Base-by-base conservation (phyloP, 106 monocot species). In the Cymbidium sinense region DNA sequence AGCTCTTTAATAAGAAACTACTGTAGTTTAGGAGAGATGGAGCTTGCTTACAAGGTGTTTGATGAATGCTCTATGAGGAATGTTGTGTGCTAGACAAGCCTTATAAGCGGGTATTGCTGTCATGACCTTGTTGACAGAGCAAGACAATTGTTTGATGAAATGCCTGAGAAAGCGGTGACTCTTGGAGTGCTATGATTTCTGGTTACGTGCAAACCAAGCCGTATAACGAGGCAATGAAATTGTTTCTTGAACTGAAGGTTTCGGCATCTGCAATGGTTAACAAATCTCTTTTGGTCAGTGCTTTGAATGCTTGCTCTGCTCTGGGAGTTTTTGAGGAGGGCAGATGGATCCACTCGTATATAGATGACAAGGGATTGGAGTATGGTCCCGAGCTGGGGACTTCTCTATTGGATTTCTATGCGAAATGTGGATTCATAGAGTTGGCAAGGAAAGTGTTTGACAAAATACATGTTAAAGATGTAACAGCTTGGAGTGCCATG, bases 121-220 rank as follows among this genome's bases (percentile, higher is more conserved):
- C 25, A 64, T 30, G 81, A 43, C 20, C 33, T 76, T 25, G 20
- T 76, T 12, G 69, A 81, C 5, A 74, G 43, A 5, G 87, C 81
- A 0, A 64, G 84, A 41, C 27, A 36, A 28, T 5, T 79, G 10
- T 87, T 87, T 43, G 82, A 84, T 50, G 43, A 73, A 64, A 87
- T 87, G 87, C 87, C 84, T 7, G 64, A 79, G 7, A 81, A 79
- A 47, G 84, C 50, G 37, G 79, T 19, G 81, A 77, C 21, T 75
- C 87, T 34, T 87, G 87, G 87, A 87, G 79, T 44, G 81, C 81
- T 17, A 84, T 87, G 84, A 54, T 87, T 34, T 76, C 84, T 7
- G 78, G 76, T 27, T 87, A 82, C 64, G 84, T 87, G 27, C 81
- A 77, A 72, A 81, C 79, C 43, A 27, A 74, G 9, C 43, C 34